These are phyloP conservation scores for Pharus latifolius DNA, from an alignment of 176 grass and related monocot genomes.

Conservation along the genomic window DNA sequence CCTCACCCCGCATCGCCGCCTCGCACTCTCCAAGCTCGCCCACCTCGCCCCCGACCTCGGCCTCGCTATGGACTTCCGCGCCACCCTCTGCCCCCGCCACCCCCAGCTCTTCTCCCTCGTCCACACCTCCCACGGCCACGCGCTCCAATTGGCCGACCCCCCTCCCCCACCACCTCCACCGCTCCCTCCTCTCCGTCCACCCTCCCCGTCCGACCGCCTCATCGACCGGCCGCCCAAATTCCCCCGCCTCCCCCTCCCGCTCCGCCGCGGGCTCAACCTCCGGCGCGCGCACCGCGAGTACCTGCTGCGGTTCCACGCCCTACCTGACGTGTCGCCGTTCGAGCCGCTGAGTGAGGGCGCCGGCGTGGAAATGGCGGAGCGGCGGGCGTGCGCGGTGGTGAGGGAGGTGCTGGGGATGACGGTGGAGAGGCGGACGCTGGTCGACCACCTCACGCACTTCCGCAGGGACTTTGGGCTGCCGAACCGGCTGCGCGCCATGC, in stretches of 20 bases:
- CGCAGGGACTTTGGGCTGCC: slow-evolving; percentile 65
- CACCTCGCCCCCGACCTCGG: slow-evolving; percentile 72
- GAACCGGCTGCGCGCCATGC: slow-evolving; percentile 47
- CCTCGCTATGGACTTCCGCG: slow-evolving; percentile 53
- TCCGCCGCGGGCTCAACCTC: slow-evolving; percentile 64
- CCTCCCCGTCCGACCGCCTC: slow-evolving; percentile 12
- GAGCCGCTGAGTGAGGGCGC: not conserved
- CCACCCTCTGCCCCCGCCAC: slow-evolving; percentile 36
- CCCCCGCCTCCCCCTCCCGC: slow-evolving; percentile 42
- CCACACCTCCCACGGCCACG: slow-evolving; percentile 48
- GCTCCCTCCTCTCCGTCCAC: slow-evolving; percentile 6
- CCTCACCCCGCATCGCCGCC: slow-evolving; percentile 17
- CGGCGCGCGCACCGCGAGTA: slow-evolving; percentile 47
- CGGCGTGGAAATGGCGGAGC: slow-evolving; percentile 44
- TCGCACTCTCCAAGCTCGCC: slow-evolving; percentile 42
- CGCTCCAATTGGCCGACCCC: slow-evolving; percentile 27
- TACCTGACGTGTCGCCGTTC: slow-evolving; percentile 50
- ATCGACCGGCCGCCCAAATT: slow-evolving; percentile 54
- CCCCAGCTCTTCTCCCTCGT: slow-evolving; percentile 39
- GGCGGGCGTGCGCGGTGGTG: slow-evolving; percentile 54
- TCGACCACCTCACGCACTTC: slow-evolving; percentile 67
- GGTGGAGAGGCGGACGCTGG: slow-evolving; percentile 62
- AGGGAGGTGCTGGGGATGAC: slow-evolving; percentile 65
- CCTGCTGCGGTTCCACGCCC: slow-evolving; percentile 39
- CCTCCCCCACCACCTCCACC: slow-evolving; percentile 21